These are phyloP conservation scores for Penicillium manginii DNA, from an alignment of 495 filamentous ascomycete genomes.

Conservation along the genomic window DNA sequence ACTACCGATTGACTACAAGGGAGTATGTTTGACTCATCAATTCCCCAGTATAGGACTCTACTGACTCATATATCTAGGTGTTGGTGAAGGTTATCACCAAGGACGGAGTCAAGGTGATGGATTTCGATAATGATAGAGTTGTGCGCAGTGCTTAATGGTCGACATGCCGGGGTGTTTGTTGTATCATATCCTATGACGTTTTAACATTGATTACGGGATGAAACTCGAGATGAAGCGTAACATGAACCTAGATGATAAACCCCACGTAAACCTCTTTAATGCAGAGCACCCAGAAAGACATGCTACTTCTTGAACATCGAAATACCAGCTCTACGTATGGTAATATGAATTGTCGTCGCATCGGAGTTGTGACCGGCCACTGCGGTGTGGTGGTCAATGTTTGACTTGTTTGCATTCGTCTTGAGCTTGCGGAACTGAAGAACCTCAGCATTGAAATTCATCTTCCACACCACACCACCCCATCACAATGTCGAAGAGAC, in stretches of 20 bases:
- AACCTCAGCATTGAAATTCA: conserved; percentile 16
- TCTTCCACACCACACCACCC: conserved; percentile 14
- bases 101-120: conserved; percentile 81
- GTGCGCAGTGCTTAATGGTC: conserved; percentile 65
- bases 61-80: conserved; percentile 51
- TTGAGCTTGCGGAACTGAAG: conserved; percentile 20
- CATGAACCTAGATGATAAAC: conserved; percentile 9
- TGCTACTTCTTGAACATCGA: neutral
- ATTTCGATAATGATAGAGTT: conserved; percentile 77
- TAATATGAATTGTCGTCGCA: neutral
- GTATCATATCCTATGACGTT: conserved; percentile 50
- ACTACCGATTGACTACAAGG: conserved; percentile 98
- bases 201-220: conserved; percentile 35
- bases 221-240: conserved; percentile 14
- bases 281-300: neutral
- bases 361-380: neutral
- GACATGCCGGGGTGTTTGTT: conserved; percentile 36
- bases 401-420: conserved; percentile 44
- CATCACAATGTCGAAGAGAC: conserved; percentile 72
- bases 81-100: conserved; percentile 91
- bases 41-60: neutral
- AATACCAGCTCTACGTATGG: neutral
- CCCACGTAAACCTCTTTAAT: neutral
- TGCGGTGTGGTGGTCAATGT: conserved; percentile 17
- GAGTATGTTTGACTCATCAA: conserved; percentile 50